Percentiles rank a stretch among this genome's conserved stretches.
phyloP scores from a whole-genome alignment of 1,284 basidiomycete species.

The Malassezia sympodialis region DNA sequence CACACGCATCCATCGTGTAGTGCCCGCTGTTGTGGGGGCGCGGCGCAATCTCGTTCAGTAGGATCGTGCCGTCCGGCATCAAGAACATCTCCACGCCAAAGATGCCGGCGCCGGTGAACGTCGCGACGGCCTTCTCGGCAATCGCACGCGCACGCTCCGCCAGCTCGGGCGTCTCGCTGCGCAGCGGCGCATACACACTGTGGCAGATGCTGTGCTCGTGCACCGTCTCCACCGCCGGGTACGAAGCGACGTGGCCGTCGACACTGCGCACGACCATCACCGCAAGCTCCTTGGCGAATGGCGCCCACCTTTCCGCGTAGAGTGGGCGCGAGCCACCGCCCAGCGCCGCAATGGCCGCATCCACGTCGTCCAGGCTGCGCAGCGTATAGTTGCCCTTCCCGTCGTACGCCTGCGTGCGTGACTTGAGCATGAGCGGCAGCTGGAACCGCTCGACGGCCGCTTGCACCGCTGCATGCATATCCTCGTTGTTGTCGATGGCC shows the following conservation, averaged over 20 bases:
- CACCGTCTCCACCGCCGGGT: conserved; percentile 88
- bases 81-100: conserved; percentile 99
- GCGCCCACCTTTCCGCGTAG: conserved; percentile 90
- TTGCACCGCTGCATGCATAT: conserved; percentile 11
- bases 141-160: conserved; percentile 62
- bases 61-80: conserved; percentile 70
- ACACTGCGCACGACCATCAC: conserved; percentile 82
- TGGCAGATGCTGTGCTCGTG: conserved; percentile 92
- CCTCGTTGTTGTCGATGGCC: conserved; percentile 20
- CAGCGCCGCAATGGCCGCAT: conserved; percentile 57
- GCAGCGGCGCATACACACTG: conserved; percentile 70
- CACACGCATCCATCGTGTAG: conserved; percentile 96
- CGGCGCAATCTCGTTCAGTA: conserved; percentile 97
- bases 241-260: conserved; percentile 65
- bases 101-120: conserved; percentile 76
- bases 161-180: conserved; percentile 50
- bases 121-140: conserved; percentile 72
- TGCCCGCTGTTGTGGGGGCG: conserved; percentile 97
- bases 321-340: conserved; percentile 51
- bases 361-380: conserved; percentile 54
- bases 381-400: conserved; percentile 86
- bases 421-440: conserved; percentile 91
- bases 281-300: conserved; percentile 79
- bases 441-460: conserved; percentile 54
- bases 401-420: conserved; percentile 86